Conservation (phyloP, 2,329 filamentous ascomycete genomes). For the Trichoderma aggressivum region DNA sequence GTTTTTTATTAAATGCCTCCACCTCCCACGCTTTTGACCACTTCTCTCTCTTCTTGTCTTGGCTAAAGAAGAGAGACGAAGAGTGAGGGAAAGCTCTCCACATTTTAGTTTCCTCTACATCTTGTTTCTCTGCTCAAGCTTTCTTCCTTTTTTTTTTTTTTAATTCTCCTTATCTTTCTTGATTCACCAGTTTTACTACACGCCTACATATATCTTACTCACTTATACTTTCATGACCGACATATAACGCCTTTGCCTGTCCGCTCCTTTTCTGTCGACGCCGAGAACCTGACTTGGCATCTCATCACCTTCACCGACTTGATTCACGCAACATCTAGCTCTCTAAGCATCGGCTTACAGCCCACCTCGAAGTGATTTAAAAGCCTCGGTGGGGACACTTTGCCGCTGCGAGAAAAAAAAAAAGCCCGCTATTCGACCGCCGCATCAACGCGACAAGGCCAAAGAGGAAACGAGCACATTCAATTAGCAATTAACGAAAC, state of each 20-base stretch:
- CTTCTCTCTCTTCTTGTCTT: conserved; percentile 9
- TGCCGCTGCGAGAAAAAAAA: not conserved
- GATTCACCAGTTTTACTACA: not conserved
- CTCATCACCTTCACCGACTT: not conserved
- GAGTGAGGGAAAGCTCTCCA: not conserved
- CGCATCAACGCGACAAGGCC: not conserved
- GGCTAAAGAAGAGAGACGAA: not conserved
- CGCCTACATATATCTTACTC: not conserved
- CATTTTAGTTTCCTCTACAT: not conserved
- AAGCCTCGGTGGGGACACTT: conserved; percentile 5
- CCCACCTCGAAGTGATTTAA: not conserved
- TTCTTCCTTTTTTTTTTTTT: not conserved
- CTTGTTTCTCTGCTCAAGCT: not conserved
- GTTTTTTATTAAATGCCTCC: conserved; percentile 21
- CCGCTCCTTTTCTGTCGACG: not conserved
- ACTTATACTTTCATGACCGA: not conserved
- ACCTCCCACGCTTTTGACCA: conserved; percentile 13
- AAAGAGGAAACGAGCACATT: not conserved
- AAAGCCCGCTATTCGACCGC: not conserved
- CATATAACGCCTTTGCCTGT: not conserved
- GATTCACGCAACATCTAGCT: not conserved
- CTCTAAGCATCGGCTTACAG: not conserved
- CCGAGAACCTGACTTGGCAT: not conserved
- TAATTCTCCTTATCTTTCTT: not conserved
- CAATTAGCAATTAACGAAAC: not conserved